Evolutionary conservation across 78 protist genomes (phyloP).

Genomic region (Tieghemostelium lacteum): DNA sequence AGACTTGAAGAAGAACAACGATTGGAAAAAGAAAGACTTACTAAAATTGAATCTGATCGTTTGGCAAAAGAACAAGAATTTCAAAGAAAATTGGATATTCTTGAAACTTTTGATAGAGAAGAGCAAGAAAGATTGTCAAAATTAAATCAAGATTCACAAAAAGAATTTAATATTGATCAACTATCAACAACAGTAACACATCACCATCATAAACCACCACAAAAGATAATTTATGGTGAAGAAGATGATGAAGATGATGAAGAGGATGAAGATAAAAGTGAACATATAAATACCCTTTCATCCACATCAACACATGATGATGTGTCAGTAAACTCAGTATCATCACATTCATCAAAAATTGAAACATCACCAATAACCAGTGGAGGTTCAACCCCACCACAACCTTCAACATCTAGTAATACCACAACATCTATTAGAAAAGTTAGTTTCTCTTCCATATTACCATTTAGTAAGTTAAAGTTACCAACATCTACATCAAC

Average conservation of each 20-base stretch:
- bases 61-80: not conserved
- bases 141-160: too few relatives aligned
- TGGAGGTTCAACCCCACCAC: not conserved
- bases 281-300: too few relatives aligned
- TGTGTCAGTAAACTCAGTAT: not conserved
- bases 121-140: too few relatives aligned
- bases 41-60: not conserved
- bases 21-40: not conserved
- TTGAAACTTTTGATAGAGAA: not conserved
- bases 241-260: conserved; percentile 50
- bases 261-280: conserved; percentile 6
- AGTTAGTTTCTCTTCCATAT: conserved; percentile 5
- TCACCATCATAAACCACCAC: not conserved
- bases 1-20: conserved; percentile 2
- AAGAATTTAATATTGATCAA: too few relatives aligned
- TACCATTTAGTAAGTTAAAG: conserved; percentile 12
- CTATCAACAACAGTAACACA: not conserved
- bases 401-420: not conserved
- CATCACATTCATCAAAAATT: not conserved
- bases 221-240: conserved; percentile 41
- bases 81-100: not conserved
- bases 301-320: not conserved
- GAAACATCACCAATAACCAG: not conserved
- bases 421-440: not conserved
- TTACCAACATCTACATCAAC: not conserved